phyloP scores from a whole-genome alignment of 225 moss, liverwort and hornwort genomes.

The Antitrichia curtipendula region DNA sequence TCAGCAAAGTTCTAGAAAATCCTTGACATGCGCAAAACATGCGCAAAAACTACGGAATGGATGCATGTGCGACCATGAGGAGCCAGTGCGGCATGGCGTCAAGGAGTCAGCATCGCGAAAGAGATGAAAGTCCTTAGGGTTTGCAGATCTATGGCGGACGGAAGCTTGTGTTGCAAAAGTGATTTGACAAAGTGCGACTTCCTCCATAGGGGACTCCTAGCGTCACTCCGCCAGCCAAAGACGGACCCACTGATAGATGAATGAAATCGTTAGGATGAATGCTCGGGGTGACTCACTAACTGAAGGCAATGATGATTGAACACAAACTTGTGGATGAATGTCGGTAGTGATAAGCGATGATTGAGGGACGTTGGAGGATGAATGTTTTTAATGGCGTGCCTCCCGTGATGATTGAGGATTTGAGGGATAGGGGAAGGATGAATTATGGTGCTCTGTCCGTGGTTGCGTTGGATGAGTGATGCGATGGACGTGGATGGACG shows the following conservation, averaged over 20 bases:
- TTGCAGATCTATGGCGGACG: not conserved
- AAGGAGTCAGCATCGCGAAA: not conserved
- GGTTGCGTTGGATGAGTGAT: too few relatives aligned
- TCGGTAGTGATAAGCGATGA: too few relatives aligned
- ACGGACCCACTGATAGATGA: not conserved
- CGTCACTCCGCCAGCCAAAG: not conserved
- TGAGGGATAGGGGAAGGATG: not conserved
- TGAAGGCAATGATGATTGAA: not conserved
- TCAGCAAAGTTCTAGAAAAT: not conserved
- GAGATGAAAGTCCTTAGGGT: not conserved
- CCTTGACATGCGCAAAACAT: not conserved
- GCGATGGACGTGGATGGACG: not conserved
- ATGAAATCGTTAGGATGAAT: not conserved
- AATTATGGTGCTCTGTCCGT: not conserved
- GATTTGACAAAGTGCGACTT: not conserved
- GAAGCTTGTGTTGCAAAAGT: not conserved
- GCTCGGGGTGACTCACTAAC: accelerated
- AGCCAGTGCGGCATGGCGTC: not conserved
- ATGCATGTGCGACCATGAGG: not conserved
- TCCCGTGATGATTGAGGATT: not conserved
- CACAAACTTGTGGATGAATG: not conserved
- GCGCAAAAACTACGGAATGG: not conserved
- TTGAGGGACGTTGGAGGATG: too few relatives aligned
- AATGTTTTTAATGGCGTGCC: too few relatives aligned
- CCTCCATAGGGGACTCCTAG: not conserved